Evolutionary conservation across 2,329 filamentous ascomycete species (phyloP).

Genomic region (Beauveria medogensis): DNA sequence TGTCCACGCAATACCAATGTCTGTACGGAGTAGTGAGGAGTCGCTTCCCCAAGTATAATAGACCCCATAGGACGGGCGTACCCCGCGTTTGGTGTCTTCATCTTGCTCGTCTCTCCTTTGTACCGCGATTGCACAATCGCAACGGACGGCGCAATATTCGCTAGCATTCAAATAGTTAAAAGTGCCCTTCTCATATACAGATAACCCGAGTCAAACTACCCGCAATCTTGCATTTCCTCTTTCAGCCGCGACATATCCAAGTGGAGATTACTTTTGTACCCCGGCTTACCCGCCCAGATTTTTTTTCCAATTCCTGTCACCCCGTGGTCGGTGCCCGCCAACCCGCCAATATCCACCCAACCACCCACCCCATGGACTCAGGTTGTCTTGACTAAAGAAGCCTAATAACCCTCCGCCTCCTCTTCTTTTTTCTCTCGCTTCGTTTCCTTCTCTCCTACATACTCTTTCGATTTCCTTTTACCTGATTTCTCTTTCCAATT

Average conservation of each 20-base stretch:
- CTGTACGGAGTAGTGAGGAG: not conserved
- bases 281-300: not conserved
- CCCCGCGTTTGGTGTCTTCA: not conserved
- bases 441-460: not conserved
- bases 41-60: not conserved
- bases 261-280: not conserved
- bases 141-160: too few species aligned
- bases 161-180: too few species aligned
- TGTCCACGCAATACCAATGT: not conserved
- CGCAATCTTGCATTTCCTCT: not conserved
- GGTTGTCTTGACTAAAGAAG: conserved; percentile 1
- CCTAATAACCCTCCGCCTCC: not conserved
- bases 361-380: not conserved
- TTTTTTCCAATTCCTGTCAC: not conserved
- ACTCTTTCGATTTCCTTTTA: not conserved
- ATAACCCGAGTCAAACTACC: not conserved
- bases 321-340: not conserved
- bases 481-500: not conserved
- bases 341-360: conserved; percentile 1
- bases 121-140: too few species aligned
- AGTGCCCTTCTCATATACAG: not conserved
- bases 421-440: not conserved
- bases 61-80: too few species aligned
- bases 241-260: conserved; percentile 6
- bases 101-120: too few species aligned